Conservation (phyloP, 2,329 filamentous ascomycete species). For the Chrysosphaeria jannelii region DNA sequence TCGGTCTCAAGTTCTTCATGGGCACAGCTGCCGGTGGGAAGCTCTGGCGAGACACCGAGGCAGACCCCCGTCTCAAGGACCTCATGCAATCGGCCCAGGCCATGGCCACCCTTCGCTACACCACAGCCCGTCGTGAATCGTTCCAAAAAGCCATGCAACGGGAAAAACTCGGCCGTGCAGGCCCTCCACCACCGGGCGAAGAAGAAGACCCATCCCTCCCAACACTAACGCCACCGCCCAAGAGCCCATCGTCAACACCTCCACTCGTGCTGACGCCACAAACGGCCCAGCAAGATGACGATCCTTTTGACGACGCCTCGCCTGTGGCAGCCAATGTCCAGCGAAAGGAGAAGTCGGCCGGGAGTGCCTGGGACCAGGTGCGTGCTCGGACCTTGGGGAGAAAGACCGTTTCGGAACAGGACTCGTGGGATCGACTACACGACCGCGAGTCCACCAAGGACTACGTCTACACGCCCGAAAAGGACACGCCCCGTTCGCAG, state of each 20-base stretch:
- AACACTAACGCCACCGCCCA: background rate
- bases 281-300: background rate
- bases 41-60: slow-evolving; percentile 2
- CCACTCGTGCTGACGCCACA: too few relatives aligned
- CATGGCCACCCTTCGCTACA: slow-evolving; percentile 3
- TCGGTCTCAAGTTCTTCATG: too few relatives aligned
- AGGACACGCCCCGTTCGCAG: slow-evolving; percentile 2
- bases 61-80: slow-evolving; percentile 1
- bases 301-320: slow-evolving; percentile 4
- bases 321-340: slow-evolving; percentile 3
- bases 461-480: slow-evolving; percentile 3
- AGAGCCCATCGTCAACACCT: background rate
- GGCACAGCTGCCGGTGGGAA: slow-evolving; percentile 2
- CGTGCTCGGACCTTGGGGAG: background rate
- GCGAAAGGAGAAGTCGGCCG: slow-evolving; percentile 1
- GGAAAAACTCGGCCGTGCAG: too few relatives aligned
- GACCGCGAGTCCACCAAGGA: slow-evolving; percentile 1
- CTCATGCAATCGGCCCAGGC: slow-evolving; percentile 3
- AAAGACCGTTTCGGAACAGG: background rate
- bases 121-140: too few relatives aligned
- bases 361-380: slow-evolving; percentile 5
- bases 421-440: background rate
- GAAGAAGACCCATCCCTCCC: background rate
- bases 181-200: background rate
- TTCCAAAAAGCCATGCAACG: too few relatives aligned